Evolutionary conservation across 2,329 filamentous ascomycete genomes (phyloP), one percentile per base, ranked within the genome.

Genomic region (Aspergillus intermedius): DNA sequence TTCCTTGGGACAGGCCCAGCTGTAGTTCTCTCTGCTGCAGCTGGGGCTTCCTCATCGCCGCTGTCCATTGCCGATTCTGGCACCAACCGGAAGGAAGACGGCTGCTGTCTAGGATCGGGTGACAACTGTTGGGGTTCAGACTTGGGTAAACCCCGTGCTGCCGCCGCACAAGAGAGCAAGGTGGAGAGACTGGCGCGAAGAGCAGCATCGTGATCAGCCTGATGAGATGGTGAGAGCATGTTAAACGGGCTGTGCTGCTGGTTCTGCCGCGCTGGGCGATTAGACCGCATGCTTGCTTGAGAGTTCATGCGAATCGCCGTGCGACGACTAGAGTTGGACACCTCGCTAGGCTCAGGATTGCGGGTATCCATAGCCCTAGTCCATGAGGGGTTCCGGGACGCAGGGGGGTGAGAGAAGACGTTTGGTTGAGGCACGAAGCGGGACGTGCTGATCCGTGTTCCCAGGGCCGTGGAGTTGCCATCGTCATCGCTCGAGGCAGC

Each of bases 111-210:
- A 1, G 67, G 59, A n/a, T 58, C 55, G 10, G 58, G 46, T 17
- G 51, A 49, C 5, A 55, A 23, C 0, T 62, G 67, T 42, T 64
- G 63, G 35, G 52, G 62, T 42, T 68, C 71, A 50, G 60, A 60
- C 63, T 93, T 95, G 1, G 86, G 82, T 13, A 93, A 75, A 3
- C 87, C 86, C 40, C 93, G 81, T 1, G 91, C 93, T 0, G 91
- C 93, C 3, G 91, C 90, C 0, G 90, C 91, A 61, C 89, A 95
- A n/a, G 91, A 96, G 10, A 98, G 80, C 10, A 98, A 78, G 0
- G 93, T 97, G 1, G 90, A 95, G n/a, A 98, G 77, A 44, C 89
- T 95, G 17, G 93, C 90, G 30, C 93, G 84, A 9, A 98, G 77
- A 2, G 90, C 93, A 25, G 90, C 93, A 60, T 98, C 93, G 60